Conservation (phyloP, 805 yeast species). For the Geotrichum ghanense region DNA sequence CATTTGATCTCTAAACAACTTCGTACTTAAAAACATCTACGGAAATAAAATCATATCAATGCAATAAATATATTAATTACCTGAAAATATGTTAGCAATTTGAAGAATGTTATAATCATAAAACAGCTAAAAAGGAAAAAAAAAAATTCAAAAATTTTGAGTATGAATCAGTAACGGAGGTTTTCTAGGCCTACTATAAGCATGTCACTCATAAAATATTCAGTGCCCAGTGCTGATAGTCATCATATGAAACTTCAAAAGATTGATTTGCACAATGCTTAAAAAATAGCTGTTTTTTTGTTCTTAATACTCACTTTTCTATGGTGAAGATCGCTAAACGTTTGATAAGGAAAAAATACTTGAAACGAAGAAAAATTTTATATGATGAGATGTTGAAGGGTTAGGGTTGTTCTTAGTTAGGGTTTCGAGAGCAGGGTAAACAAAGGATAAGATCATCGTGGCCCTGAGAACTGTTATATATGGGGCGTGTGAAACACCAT, state of each 20-base stretch:
- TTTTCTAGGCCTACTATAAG: slow-evolving; percentile 95
- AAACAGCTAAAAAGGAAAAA: slow-evolving; percentile 28
- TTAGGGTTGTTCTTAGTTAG: slow-evolving; percentile 13
- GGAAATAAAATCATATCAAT: not conserved
- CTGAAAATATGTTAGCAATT: slow-evolving; percentile 3
- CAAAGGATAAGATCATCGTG: not conserved
- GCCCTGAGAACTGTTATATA: not conserved
- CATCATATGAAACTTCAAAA: slow-evolving; percentile 42
- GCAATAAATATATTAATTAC: not conserved
- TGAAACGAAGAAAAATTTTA: not conserved
- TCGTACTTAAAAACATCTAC: slow-evolving; percentile 2
- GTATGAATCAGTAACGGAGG: slow-evolving; percentile 77
- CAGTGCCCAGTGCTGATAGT: slow-evolving; percentile 99
- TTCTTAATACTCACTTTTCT: not conserved
- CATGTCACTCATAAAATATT: slow-evolving; percentile 83
- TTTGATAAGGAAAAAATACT: not conserved
- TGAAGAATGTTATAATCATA: not conserved
- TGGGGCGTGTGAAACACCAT: not conserved
- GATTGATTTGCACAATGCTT: slow-evolving; percentile 6
- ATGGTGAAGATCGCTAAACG: not conserved
- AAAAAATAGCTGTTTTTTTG: not conserved
- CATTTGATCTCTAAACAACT: slow-evolving; percentile 40
- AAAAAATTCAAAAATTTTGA: slow-evolving; percentile 95
- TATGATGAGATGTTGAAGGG: not conserved
- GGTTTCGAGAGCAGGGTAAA: slow-evolving; percentile 1